Evolutionary conservation across 768 basidiomycete genomes (phyloP).

Genomic region (Serendipita vermifera): DNA sequence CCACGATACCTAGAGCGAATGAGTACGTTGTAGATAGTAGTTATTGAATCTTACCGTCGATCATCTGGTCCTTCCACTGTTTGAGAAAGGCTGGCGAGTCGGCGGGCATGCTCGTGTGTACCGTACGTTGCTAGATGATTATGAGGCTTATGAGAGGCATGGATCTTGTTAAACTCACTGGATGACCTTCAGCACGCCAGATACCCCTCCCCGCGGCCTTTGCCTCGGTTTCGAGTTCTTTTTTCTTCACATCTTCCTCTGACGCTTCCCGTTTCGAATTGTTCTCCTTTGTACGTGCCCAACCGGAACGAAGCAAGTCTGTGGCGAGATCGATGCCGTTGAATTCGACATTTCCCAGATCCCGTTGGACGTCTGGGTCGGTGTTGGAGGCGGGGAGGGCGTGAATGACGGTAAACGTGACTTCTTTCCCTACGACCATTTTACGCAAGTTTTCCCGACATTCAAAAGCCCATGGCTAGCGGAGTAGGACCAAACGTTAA

Average conservation of each 20-base stretch:
- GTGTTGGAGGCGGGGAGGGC: conserved; percentile 53
- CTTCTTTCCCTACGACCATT: conserved; percentile 78
- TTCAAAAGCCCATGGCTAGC: conserved; percentile 80
- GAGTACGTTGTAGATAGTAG: conserved; percentile 12
- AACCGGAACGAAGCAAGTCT: conserved; percentile 78
- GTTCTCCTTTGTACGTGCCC: conserved; percentile 82
- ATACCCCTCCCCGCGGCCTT: conserved; percentile 61
- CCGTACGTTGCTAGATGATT: conserved; percentile 39
- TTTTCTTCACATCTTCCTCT: conserved; percentile 60
- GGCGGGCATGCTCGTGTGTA: conserved; percentile 77
- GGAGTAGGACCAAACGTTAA: conserved; percentile 5
- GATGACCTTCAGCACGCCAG: conserved; percentile 73
- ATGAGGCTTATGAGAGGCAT: too few species aligned
- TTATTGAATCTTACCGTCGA: conserved; percentile 51
- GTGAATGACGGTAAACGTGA: conserved; percentile 73
- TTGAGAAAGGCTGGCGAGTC: conserved; percentile 81
- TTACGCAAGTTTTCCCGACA: conserved; percentile 84
- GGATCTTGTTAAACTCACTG: conserved; percentile 29
- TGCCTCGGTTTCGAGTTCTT: conserved; percentile 65
- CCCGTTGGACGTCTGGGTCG: conserved; percentile 46
- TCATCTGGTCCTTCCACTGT: conserved; percentile 80
- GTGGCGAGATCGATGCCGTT: conserved; percentile 56
- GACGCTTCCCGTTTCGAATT: conserved; percentile 65
- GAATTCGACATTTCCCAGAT: conserved; percentile 65
- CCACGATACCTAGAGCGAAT: conserved; percentile 60